Conservation (phyloP, 139 green algal genomes). For the Asterochloris sp. region DNA sequence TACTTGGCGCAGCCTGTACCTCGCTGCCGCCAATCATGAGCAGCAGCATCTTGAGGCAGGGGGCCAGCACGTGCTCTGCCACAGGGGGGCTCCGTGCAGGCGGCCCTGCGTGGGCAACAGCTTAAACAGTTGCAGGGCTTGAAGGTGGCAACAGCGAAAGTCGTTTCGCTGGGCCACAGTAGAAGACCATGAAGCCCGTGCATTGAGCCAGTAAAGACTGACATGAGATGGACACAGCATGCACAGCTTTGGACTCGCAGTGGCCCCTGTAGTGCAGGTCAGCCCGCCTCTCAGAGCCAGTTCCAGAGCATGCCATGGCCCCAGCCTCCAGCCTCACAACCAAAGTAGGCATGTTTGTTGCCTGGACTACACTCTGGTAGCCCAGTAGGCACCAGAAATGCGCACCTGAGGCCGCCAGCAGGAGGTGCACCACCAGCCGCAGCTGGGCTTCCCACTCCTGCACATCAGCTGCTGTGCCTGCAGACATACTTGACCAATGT, state of each 20-base stretch:
- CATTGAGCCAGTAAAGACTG: too few relatives aligned
- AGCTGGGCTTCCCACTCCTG: constrained; percentile 16
- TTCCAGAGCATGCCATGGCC: too few relatives aligned
- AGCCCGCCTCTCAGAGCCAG: too few relatives aligned
- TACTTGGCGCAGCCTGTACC: neutral
- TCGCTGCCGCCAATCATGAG: neutral
- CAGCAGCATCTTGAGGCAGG: constrained; percentile 14
- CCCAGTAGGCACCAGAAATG: too few relatives aligned
- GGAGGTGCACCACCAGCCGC: constrained; percentile 14
- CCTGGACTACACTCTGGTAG: too few relatives aligned
- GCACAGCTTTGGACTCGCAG: too few relatives aligned
- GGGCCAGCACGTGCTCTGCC: constrained; percentile 15
- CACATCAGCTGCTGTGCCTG: neutral
- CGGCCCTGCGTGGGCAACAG: neutral
- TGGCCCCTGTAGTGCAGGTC: too few relatives aligned
- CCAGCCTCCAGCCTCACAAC: neutral
- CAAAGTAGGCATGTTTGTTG: neutral
- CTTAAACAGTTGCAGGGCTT: neutral
- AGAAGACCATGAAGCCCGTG: too few relatives aligned
- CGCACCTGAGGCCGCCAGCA: constrained; percentile 12
- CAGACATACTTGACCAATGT: neutral
- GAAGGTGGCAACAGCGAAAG: too few relatives aligned
- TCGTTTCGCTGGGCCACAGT: too few relatives aligned
- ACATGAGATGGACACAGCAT: too few relatives aligned
- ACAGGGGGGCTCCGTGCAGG: neutral